Percentiles rank a stretch among this genome's conserved stretches.
phyloP scores from a whole-genome alignment of 148 eudicot genomes.

The Nepenthes gracilis region DNA sequence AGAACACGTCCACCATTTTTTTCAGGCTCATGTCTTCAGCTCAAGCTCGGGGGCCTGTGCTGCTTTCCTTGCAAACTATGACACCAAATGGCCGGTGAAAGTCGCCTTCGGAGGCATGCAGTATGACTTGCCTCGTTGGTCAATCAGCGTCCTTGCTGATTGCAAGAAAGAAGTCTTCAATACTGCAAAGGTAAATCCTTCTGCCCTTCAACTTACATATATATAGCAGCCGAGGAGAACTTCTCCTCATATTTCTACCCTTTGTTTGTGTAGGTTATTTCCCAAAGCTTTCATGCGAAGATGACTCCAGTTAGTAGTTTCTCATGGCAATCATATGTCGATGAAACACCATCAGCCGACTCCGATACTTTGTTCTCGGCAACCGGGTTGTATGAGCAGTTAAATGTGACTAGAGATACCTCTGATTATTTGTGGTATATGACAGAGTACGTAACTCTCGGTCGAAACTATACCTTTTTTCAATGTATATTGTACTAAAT shows the following conservation, averaged over 20 bases:
- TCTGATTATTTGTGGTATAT: slow-evolving; percentile 92
- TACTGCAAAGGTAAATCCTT: slow-evolving; percentile 57
- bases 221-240: too few species aligned
- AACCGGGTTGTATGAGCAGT: slow-evolving; percentile 56
- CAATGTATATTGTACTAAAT: too few species aligned
- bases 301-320: slow-evolving; percentile 46
- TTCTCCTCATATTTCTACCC: too few species aligned
- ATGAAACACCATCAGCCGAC: slow-evolving; percentile 54
- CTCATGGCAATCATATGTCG: slow-evolving; percentile 72
- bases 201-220: too few species aligned
- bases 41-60: slow-evolving; percentile 1
- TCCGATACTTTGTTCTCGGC: slow-evolving; percentile 30
- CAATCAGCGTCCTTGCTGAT: slow-evolving; percentile 83
- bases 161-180: slow-evolving; percentile 79
- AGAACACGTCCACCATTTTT: background rate
- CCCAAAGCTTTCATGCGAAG: slow-evolving; percentile 28
- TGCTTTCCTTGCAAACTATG: slow-evolving; percentile 82
- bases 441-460: slow-evolving; percentile 46
- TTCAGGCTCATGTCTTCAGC: background rate
- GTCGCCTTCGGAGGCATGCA: slow-evolving; percentile 40
- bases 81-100: slow-evolving; percentile 37
- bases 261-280: slow-evolving; percentile 24
- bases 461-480: background rate
- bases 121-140: slow-evolving; percentile 88
- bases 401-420: slow-evolving; percentile 62